Evolutionary conservation across 2,329 filamentous ascomycete genomes (phyloP), one percentile per base, ranked within the genome.

Genomic region (Sporothrix euskadiensis): DNA sequence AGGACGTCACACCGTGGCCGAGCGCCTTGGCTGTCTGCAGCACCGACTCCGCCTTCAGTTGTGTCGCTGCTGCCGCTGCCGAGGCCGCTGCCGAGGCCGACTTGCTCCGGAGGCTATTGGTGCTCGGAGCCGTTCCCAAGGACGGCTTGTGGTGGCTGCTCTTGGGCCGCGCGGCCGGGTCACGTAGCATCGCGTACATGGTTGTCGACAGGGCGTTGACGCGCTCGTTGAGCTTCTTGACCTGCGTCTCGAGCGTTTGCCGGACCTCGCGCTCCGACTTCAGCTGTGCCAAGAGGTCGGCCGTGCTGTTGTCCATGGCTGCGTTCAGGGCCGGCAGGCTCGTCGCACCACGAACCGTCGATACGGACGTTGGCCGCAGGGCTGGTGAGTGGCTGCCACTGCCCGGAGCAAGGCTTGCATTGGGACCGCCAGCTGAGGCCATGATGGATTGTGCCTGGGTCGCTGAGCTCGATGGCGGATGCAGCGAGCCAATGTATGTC

Each of bases 181-280:
- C 72, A 76, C 81, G 75, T 73, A 80, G 75, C 80, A 82, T 78
- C 76, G 81, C 78, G 75, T 79, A 80, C 78, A 84, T 83, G 71
- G 81, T 81, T 6, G 79, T 81, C 1, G 84, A 84, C 65, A 88
- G 76, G 10, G 84, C 79, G 75, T 85, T 84, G 65, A 89, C 76
- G 59, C 85, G 84, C 47, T 85, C 84, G 30, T 83, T 83, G 6
- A 91, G 81, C 57, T 83, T 85, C 73, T 83, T 85, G 44, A 91
- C 87, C 73, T 89, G 84, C 1, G 82, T 81, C 78, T 90, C 89
- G 4, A 91, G 83, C 4, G 84, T 82, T 73, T 85, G 82, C 5
- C 89, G 84, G 5, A 87, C 86, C 0, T 84, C 83, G 35, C 88
- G 87, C 78, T 91, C 89, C 1, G 84, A 83, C 73, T 89, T 83